Evolutionary conservation across 2,329 filamentous ascomycete genomes (phyloP).

Genomic region (Verticillium nubilum): DNA sequence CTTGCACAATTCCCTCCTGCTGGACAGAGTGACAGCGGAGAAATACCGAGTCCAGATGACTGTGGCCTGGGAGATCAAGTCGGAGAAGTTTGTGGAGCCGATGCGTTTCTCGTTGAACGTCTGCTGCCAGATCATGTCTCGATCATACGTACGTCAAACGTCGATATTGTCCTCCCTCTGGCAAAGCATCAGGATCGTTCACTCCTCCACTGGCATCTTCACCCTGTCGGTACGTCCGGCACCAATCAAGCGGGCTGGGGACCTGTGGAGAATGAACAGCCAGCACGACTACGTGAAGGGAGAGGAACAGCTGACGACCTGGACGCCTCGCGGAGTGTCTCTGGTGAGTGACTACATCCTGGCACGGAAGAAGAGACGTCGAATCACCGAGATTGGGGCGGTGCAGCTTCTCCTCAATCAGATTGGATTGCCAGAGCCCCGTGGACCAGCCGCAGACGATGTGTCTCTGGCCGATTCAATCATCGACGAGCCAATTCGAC

Average conservation of each 20-base stretch:
- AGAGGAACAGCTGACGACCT: slow-evolving; percentile 78
- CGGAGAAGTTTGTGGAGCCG: slow-evolving; percentile 76
- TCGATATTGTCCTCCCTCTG: slow-evolving; percentile 85
- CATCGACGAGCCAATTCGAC: slow-evolving; percentile 35
- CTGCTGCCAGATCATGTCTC: slow-evolving; percentile 75
- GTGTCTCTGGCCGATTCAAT: slow-evolving; percentile 29
- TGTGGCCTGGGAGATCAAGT: slow-evolving; percentile 79
- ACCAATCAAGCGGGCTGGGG: slow-evolving; percentile 84
- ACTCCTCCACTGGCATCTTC: slow-evolving; percentile 82
- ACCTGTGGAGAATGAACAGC: slow-evolving; percentile 95
- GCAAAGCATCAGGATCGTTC: slow-evolving; percentile 78
- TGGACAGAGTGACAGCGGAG: slow-evolving; percentile 91
- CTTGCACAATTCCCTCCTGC: slow-evolving; percentile 80
- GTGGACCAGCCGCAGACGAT: slow-evolving; percentile 22
- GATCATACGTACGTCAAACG: slow-evolving; percentile 77
- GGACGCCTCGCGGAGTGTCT: slow-evolving; percentile 85
- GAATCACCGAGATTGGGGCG: slow-evolving; percentile 75
- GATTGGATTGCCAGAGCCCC: slow-evolving; percentile 43
- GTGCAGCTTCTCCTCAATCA: slow-evolving; percentile 61
- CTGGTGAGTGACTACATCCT: slow-evolving; percentile 83
- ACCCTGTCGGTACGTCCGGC: slow-evolving; percentile 80
- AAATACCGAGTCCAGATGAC: slow-evolving; percentile 88
- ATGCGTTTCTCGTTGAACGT: slow-evolving; percentile 83
- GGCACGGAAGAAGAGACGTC: slow-evolving; percentile 66
- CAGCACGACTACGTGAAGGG: slow-evolving; percentile 94